A percentile compares a stretch with the other conserved stretches of the same genome.
Conservation (phyloP, 345 rosid genomes). For the Gossypium herbaceum region DNA sequence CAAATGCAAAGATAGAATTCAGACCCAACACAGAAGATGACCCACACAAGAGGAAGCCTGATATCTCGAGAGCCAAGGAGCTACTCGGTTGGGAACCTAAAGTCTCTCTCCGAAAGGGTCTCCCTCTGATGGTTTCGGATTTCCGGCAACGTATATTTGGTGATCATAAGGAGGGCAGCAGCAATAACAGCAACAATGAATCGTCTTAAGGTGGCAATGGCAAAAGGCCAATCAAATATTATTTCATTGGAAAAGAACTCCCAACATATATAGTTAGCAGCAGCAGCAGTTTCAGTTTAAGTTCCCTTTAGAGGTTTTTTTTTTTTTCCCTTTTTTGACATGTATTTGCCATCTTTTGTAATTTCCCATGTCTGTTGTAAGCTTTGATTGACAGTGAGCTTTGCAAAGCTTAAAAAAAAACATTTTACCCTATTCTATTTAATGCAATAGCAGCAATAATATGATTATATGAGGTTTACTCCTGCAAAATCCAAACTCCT, state of each 20-base stretch:
- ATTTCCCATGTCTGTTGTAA: constrained; percentile 8
- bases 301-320: constrained; percentile 1
- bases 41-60: constrained; percentile 99
- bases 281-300: constrained; percentile 9
- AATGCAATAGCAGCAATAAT: not conserved
- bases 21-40: constrained; percentile 94
- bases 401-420: not conserved
- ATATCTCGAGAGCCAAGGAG: constrained; percentile 82
- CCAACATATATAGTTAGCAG: constrained; percentile 6
- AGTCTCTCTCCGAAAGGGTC: constrained; percentile 78
- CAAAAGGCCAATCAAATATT: not conserved
- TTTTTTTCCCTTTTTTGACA: not conserved
- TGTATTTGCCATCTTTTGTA: constrained; percentile 13
- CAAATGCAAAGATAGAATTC: constrained; percentile 89
- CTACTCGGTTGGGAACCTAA: constrained; percentile 94
- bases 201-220: constrained; percentile 30
- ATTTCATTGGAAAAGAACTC: constrained; percentile 2
- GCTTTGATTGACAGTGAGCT: constrained; percentile 17
- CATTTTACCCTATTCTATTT: not conserved
- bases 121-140: constrained; percentile 93
- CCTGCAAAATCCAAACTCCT: not conserved
- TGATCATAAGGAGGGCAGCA: constrained; percentile 50
- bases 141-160: constrained; percentile 90
- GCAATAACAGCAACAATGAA: constrained; percentile 22
- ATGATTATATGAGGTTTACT: not conserved